Conservation (phyloP, 192 early-diverging fungal genomes). For the Backusella tarrabulga region DNA sequence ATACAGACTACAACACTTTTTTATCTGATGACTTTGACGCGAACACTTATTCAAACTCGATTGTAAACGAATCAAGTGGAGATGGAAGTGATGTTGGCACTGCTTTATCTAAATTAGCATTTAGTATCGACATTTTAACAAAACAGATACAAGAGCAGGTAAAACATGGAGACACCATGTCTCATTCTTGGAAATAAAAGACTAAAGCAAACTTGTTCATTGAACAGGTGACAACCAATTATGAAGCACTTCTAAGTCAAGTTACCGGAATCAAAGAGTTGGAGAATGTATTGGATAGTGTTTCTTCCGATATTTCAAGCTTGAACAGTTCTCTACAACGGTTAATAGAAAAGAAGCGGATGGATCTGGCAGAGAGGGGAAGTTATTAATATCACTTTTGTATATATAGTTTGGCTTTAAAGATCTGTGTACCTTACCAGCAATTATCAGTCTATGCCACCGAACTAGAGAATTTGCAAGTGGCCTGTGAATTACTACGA, state of each 20-base stretch:
- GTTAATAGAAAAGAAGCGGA: conserved; percentile 23
- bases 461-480: conserved; percentile 64
- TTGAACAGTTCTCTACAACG: conserved; percentile 59
- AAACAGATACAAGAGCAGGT: conserved; percentile 76
- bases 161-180: neutral
- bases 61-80: conserved; percentile 57
- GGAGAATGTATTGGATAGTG: conserved; percentile 48
- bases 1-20: conserved; percentile 67
- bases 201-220: conserved; percentile 4
- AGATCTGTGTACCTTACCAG: conserved; percentile 57
- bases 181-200: no score
- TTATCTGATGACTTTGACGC: conserved; percentile 64
- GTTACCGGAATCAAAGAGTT: conserved; percentile 64
- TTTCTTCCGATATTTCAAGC: conserved; percentile 49
- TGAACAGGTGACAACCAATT: conserved; percentile 59
- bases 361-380: neutral
- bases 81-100: conserved; percentile 63
- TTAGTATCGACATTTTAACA: conserved; percentile 72
- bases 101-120: conserved; percentile 62
- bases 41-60: conserved; percentile 61
- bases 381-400: neutral
- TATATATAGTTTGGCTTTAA: conserved; percentile 49
- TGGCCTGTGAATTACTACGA: conserved; percentile 57
- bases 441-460: conserved; percentile 60
- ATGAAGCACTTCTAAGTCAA: conserved; percentile 67